These are phyloP conservation scores for Quillaja saponaria DNA, from an alignment of 306 rosid species.

Conservation along the genomic window DNA sequence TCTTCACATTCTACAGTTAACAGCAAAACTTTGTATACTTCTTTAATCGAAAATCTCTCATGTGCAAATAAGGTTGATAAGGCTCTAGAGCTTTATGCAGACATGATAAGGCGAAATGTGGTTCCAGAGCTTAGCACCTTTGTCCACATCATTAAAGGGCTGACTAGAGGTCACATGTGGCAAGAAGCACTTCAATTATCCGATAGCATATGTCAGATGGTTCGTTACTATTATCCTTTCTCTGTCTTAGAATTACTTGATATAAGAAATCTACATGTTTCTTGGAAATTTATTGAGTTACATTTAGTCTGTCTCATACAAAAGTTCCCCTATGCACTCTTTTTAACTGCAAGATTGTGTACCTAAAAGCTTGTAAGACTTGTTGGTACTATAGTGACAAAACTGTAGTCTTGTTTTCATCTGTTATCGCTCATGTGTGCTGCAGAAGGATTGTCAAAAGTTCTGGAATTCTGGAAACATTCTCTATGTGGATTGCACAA, in stretches of 20 bases:
- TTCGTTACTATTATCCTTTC: constrained; percentile 48
- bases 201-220: constrained; percentile 80
- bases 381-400: too few species aligned
- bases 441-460: too few species aligned
- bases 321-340: too few species aligned
- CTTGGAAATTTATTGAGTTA: too few species aligned
- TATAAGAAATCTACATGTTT: too few species aligned
- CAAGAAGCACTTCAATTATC: constrained; percentile 74
- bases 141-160: constrained; percentile 74
- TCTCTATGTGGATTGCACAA: too few species aligned
- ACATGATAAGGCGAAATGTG: constrained; percentile 58
- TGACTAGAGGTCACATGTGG: constrained; percentile 60
- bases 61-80: constrained; percentile 57
- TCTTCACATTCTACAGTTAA: constrained; percentile 46
- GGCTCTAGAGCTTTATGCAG: constrained; percentile 64
- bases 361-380: too few species aligned
- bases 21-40: constrained; percentile 51
- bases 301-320: too few species aligned
- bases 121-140: constrained; percentile 69
- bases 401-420: too few species aligned
- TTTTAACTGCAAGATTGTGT: too few species aligned
- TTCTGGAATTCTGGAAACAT: too few species aligned
- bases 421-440: too few species aligned
- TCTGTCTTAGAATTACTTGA: constrained; percentile 12
- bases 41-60: constrained; percentile 68